Conservation (phyloP, 2,329 filamentous ascomycete species). For the Colletotrichum endophyticum region DNA sequence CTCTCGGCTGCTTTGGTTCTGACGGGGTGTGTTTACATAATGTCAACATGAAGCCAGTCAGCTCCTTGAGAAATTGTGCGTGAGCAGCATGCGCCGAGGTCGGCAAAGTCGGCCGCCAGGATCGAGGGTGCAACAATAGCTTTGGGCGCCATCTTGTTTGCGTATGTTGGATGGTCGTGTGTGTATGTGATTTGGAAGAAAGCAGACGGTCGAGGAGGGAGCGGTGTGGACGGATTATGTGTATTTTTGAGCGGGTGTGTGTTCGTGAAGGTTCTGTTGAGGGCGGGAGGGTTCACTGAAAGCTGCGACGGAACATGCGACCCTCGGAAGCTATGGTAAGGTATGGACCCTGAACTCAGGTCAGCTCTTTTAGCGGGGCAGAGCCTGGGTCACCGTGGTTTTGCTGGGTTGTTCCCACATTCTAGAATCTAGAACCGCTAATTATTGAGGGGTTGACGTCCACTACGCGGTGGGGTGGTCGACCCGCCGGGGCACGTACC, state of each 20-base stretch:
- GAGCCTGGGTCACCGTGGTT: background rate
- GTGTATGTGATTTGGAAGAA: background rate
- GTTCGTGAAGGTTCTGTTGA: slow-evolving; percentile 6
- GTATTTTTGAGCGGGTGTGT: background rate
- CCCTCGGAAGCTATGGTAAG: slow-evolving; percentile 21
- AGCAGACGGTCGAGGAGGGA: background rate
- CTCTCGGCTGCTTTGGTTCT: background rate
- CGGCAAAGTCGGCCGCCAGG: slow-evolving; percentile 92
- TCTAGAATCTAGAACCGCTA: slow-evolving; percentile 20
- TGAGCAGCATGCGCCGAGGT: slow-evolving; percentile 84
- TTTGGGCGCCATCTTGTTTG: slow-evolving; percentile 74
- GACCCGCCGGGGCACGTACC: slow-evolving; percentile 7
- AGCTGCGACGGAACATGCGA: slow-evolving; percentile 16
- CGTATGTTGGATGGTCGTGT: background rate
- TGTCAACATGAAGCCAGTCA: slow-evolving; percentile 95
- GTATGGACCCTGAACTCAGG: slow-evolving; percentile 21
- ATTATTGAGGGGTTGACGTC: slow-evolving; percentile 15
- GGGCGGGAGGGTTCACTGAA: slow-evolving; percentile 1
- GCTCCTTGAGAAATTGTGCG: slow-evolving; percentile 85
- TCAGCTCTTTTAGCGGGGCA: slow-evolving; percentile 15
- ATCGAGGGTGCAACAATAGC: slow-evolving; percentile 99
- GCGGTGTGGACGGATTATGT: background rate
- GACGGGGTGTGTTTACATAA: slow-evolving; percentile 60
- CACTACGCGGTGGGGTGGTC: background rate
- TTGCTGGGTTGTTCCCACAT: slow-evolving; percentile 13